These are phyloP conservation scores for Symbiodinium natans DNA, from an alignment of 73 alveolate species.

Conservation along the genomic window DNA sequence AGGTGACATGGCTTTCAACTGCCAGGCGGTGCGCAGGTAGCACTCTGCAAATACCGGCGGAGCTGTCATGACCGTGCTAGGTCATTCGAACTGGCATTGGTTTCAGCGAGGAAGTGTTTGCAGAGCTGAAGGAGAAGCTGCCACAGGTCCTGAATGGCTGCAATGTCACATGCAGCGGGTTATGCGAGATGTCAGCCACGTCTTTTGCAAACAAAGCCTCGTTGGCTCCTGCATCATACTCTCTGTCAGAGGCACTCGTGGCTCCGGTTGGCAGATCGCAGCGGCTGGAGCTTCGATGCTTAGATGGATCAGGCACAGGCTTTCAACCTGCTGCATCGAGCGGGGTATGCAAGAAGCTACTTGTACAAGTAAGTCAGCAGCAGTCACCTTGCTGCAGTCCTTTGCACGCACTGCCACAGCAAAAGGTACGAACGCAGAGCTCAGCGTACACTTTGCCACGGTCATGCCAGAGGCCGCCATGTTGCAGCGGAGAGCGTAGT, in stretches of 20 bases:
- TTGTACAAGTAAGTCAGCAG: too few relatives aligned
- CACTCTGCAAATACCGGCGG: too few relatives aligned
- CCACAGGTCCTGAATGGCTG: conserved; percentile 65
- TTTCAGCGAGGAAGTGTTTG: conserved; percentile 64
- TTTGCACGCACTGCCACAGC: too few relatives aligned
- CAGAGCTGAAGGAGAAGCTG: conserved; percentile 77
- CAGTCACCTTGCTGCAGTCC: too few relatives aligned
- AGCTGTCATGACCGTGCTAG: conserved; percentile 5
- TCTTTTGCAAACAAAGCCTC: too few relatives aligned
- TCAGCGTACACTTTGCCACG: conserved; percentile 59
- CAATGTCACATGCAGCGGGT: too few relatives aligned
- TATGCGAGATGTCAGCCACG: too few relatives aligned
- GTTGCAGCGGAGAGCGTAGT: too few relatives aligned
- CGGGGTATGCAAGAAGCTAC: too few relatives aligned
- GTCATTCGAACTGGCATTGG: conserved; percentile 69
- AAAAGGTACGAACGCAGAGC: conserved; percentile 69
- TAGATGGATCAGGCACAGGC: conserved; percentile 60
- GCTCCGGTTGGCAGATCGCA: conserved; percentile 64
- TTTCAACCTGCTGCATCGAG: too few relatives aligned
- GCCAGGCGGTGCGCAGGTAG: conserved; percentile 44
- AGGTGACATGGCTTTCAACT: conserved; percentile 82
- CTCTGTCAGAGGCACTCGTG: conserved; percentile 35
- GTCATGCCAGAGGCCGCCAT: conserved; percentile 61
- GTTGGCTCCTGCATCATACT: too few relatives aligned
- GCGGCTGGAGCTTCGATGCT: conserved; percentile 61